Evolutionary conservation across 2,329 filamentous ascomycete species (phyloP).

Genomic region (Ophiostoma fasciatum): DNA sequence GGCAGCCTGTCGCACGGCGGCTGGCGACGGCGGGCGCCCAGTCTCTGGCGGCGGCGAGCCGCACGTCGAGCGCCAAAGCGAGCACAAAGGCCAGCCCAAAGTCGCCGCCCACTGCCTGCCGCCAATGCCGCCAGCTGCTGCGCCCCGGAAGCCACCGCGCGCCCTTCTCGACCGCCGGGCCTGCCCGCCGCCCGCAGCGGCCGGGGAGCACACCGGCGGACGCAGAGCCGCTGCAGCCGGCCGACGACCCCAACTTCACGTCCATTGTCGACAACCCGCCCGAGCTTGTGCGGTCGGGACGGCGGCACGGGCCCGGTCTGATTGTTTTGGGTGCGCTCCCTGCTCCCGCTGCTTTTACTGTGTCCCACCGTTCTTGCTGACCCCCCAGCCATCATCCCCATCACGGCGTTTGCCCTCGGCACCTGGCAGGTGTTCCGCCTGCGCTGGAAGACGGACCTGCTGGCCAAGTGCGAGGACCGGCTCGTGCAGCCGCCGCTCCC

Average conservation of each 20-base stretch:
- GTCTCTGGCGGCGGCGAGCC: too few relatives aligned
- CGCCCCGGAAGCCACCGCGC: too few relatives aligned
- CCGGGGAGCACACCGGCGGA: neutral
- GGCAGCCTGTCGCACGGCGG: neutral
- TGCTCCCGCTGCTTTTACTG: conserved; percentile 5
- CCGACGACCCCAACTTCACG: conserved; percentile 64
- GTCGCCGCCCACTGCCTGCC: too few relatives aligned
- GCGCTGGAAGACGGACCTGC: conserved; percentile 83
- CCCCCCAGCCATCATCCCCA: conserved; percentile 57
- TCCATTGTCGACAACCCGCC: conserved; percentile 82
- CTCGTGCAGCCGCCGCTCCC: conserved; percentile 75
- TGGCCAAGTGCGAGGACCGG: conserved; percentile 85
- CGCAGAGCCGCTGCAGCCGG: conserved; percentile 27
- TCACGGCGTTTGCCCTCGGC: conserved; percentile 80
- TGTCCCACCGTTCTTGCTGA: neutral
- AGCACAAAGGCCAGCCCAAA: too few relatives aligned
- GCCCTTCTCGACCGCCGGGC: conserved; percentile 4
- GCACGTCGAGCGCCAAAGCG: too few relatives aligned
- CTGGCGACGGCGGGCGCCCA: neutral
- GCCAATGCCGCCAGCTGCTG: too few relatives aligned
- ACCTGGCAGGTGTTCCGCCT: conserved; percentile 93
- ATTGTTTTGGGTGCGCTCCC: conserved; percentile 50
- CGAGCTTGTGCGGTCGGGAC: conserved; percentile 59
- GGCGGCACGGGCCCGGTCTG: conserved; percentile 58
- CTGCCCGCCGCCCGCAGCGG: neutral